Evolutionary conservation across 2,329 filamentous ascomycete genomes (phyloP).

Genomic region (Parastagonospora nodorum): DNA sequence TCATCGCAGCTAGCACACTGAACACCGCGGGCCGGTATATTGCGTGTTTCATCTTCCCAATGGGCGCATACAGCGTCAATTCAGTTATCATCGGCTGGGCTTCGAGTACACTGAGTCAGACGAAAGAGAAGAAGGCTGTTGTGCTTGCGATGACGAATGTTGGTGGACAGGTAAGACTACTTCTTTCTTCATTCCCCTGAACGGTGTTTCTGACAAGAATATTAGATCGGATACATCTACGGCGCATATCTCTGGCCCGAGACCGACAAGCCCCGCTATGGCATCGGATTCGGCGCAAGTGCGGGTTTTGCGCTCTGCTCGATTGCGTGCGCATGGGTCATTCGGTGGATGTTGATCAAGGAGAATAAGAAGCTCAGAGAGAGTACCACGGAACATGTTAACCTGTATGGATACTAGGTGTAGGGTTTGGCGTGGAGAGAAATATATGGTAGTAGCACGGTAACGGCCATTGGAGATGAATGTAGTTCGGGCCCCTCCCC

Average conservation of each 20-base stretch:
- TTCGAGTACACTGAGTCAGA: constrained; percentile 32
- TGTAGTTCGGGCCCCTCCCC: no score
- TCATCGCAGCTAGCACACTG: constrained; percentile 36
- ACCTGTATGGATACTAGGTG: constrained; percentile 34
- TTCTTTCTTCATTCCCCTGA: no score
- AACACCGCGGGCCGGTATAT: constrained; percentile 36
- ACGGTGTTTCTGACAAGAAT: no score
- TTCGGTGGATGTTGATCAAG: constrained; percentile 31
- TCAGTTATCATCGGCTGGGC: constrained; percentile 40
- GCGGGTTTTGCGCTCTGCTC: constrained; percentile 33
- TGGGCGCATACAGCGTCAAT: constrained; percentile 38
- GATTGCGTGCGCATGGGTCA: constrained; percentile 36
- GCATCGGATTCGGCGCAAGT: constrained; percentile 36
- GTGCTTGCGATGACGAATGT: constrained; percentile 38
- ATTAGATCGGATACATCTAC: constrained; percentile 39
- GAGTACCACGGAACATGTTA: constrained; percentile 32
- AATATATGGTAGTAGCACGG: no score
- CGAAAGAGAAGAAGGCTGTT: constrained; percentile 38
- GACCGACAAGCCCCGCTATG: constrained; percentile 28
- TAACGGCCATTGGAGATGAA: no score
- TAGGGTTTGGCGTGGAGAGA: no score
- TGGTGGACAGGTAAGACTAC: constrained; percentile 12
- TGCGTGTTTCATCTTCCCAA: constrained; percentile 38
- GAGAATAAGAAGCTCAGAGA: constrained; percentile 31
- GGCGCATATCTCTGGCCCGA: constrained; percentile 36